Evolutionary conservation across 2,329 filamentous ascomycete species (phyloP).

Genomic region (Aspergillus arachidicola): DNA sequence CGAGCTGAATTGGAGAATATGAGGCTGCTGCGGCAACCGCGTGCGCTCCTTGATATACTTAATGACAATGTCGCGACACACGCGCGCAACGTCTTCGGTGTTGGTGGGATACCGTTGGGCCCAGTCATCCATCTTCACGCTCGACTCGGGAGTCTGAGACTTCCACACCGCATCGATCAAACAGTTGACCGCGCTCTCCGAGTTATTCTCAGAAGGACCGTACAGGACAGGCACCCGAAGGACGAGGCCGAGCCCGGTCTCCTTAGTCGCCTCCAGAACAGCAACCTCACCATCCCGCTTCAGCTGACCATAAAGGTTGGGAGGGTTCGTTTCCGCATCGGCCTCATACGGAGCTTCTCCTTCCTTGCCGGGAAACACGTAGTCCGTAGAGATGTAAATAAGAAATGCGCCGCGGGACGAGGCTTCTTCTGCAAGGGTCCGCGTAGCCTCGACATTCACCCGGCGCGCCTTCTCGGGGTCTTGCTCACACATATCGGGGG

Average conservation of each 20-base stretch:
- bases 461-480: slow-evolving; percentile 74
- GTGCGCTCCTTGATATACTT: slow-evolving; percentile 63
- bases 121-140: slow-evolving; percentile 83
- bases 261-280: slow-evolving; percentile 63
- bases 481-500: slow-evolving; percentile 80
- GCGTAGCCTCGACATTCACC: slow-evolving; percentile 74
- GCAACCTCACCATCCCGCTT: slow-evolving; percentile 72
- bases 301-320: slow-evolving; percentile 79
- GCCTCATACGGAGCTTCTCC: slow-evolving; percentile 84
- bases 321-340: slow-evolving; percentile 64
- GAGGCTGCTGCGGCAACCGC: slow-evolving; percentile 61
- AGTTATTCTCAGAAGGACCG: slow-evolving; percentile 68
- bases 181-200: slow-evolving; percentile 81
- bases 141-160: slow-evolving; percentile 63
- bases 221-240: slow-evolving; percentile 84
- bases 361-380: slow-evolving; percentile 74
- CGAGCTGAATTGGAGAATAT: slow-evolving; percentile 79
- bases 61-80: slow-evolving; percentile 72
- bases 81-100: slow-evolving; percentile 80
- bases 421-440: slow-evolving; percentile 67
- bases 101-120: slow-evolving; percentile 83
- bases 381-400: slow-evolving; percentile 72
- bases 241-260: slow-evolving; percentile 64
- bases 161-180: slow-evolving; percentile 78
- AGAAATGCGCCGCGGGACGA: slow-evolving; percentile 53